Evolutionary conservation across 345 rosid species (phyloP).

Genomic region (Ceriops decandra): DNA sequence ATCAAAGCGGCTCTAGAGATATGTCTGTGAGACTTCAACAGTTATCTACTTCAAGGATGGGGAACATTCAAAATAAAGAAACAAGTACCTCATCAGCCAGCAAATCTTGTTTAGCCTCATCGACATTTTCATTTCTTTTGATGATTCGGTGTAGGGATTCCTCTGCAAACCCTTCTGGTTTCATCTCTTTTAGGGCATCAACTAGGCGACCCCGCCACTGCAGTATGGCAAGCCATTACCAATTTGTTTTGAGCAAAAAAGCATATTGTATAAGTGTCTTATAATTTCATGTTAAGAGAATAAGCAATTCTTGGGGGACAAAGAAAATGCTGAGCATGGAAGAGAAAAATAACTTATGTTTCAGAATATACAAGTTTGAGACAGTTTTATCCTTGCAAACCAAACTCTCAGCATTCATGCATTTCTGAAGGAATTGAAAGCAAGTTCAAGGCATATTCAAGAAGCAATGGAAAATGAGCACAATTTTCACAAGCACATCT

Average conservation of each 20-base stretch:
- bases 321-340: background rate
- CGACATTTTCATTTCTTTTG: conserved; percentile 48
- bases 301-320: background rate
- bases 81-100: conserved; percentile 40
- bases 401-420: background rate
- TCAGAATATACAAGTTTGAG: background rate
- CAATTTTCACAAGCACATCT: background rate
- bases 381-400: background rate
- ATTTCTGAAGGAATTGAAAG: no score
- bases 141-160: conserved; percentile 40
- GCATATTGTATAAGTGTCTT: background rate
- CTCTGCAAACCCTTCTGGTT: conserved; percentile 50
- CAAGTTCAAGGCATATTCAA: background rate
- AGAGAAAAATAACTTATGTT: background rate
- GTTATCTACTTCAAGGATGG: background rate
- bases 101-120: conserved; percentile 44
- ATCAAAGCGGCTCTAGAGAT: conserved; percentile 20
- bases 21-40: conserved; percentile 6
- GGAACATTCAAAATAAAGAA: conserved; percentile 16
- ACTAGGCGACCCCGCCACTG: conserved; percentile 90
- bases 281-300: background rate
- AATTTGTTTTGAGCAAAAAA: conserved; percentile 4
- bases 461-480: background rate
- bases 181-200: conserved; percentile 68
- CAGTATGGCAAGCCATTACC: conserved; percentile 27